These are phyloP conservation scores for Phylloporus sp. DNA, from an alignment of 768 basidiomycete species.

Conservation along the genomic window DNA sequence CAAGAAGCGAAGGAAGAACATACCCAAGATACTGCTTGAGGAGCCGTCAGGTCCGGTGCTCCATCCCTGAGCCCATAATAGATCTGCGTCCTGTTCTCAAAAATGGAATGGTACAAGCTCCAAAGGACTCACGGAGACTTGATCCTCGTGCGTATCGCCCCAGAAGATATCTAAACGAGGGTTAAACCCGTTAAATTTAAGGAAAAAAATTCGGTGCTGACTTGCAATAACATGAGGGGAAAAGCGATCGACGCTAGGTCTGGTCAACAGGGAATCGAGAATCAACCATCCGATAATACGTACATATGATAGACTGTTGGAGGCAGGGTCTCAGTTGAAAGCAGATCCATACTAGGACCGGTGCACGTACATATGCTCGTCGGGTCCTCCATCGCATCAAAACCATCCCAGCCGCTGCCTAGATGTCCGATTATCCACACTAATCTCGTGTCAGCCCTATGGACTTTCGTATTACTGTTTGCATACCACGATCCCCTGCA, in stretches of 20 bases:
- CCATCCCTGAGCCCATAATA: constrained; percentile 60
- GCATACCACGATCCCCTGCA: constrained; percentile 63
- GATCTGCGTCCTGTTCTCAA: constrained; percentile 39
- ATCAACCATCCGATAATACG: not conserved
- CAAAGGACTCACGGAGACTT: constrained; percentile 48
- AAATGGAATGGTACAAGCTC: not conserved
- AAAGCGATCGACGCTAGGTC: constrained; percentile 63
- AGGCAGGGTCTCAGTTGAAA: not conserved
- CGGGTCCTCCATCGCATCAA: constrained; percentile 58
- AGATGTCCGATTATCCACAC: constrained; percentile 59
- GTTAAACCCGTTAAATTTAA: constrained; percentile 10
- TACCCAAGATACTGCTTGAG: constrained; percentile 52
- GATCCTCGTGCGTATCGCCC: constrained; percentile 75
- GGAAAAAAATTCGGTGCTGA: constrained; percentile 32
- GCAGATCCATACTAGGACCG: not conserved
- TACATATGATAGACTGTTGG: constrained; percentile 48
- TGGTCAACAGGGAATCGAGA: not conserved
- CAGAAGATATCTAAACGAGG: constrained; percentile 59
- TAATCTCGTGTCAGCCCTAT: constrained; percentile 19
- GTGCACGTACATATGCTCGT: constrained; percentile 62
- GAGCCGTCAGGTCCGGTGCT: constrained; percentile 51
- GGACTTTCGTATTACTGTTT: not conserved
- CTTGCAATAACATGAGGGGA: constrained; percentile 76
- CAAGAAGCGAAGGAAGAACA: constrained; percentile 11
- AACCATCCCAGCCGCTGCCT: constrained; percentile 66